A percentile compares a stretch with the other conserved stretches of the same genome.
Evolutionary conservation across 371 early-diverging fungal species (phyloP).

Genomic region (Rhizopus microsporus): DNA sequence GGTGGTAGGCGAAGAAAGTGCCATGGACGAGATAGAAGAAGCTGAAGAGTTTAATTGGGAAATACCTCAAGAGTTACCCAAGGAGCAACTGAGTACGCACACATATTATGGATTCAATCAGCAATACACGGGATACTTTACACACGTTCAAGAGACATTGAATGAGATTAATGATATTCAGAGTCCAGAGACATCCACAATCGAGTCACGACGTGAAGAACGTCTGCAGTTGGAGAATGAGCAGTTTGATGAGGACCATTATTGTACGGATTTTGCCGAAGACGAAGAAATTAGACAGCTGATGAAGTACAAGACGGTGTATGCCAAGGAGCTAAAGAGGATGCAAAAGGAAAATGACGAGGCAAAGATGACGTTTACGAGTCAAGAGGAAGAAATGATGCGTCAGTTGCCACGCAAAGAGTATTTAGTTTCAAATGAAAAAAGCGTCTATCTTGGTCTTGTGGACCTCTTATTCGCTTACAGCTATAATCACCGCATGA

Average conservation of each 20-base stretch:
- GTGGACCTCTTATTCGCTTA: slow-evolving; percentile 93
- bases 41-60: slow-evolving; percentile 86
- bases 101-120: slow-evolving; percentile 85
- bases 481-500: slow-evolving; percentile 83
- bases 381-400: slow-evolving; percentile 73
- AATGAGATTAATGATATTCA: slow-evolving; percentile 83
- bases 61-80: slow-evolving; percentile 71
- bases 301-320: slow-evolving; percentile 72
- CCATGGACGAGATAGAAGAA: slow-evolving; percentile 23
- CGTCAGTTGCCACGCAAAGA: slow-evolving; percentile 78
- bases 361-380: slow-evolving; percentile 56
- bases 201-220: slow-evolving; percentile 60
- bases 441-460: slow-evolving; percentile 78
- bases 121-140: slow-evolving; percentile 77
- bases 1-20: slow-evolving; percentile 52
- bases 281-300: slow-evolving; percentile 75
- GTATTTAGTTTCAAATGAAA: slow-evolving; percentile 67
- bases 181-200: slow-evolving; percentile 73
- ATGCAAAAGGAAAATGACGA: slow-evolving; percentile 49
- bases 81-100: slow-evolving; percentile 10
- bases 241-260: slow-evolving; percentile 91
- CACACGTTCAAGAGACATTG: slow-evolving; percentile 76
- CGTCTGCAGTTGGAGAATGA: slow-evolving; percentile 71
- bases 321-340: slow-evolving; percentile 60
- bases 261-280: slow-evolving; percentile 74